These are phyloP conservation scores for Furculomyces boomerangus DNA, from an alignment of 371 early-diverging fungal genomes.

Conservation along the genomic window DNA sequence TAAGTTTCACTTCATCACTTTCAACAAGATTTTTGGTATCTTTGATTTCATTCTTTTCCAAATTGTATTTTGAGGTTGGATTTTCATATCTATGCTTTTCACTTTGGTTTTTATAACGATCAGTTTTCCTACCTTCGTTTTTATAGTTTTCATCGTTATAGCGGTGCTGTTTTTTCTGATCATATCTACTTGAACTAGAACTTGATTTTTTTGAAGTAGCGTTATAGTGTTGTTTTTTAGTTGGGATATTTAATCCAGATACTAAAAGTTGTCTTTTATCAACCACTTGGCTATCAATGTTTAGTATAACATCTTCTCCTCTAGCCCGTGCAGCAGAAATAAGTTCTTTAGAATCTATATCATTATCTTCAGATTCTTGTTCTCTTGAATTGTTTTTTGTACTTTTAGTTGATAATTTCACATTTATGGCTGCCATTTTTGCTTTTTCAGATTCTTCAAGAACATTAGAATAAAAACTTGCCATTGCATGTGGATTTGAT, in stretches of 20 bases:
- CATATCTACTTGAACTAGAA: no score
- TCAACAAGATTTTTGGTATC: no score
- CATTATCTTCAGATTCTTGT: not conserved
- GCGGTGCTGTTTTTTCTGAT: no score
- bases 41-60: no score
- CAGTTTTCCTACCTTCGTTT: no score
- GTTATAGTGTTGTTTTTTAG: not conserved
- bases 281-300: conserved; percentile 2
- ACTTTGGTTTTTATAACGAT: no score
- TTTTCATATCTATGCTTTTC: no score
- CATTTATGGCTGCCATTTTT: not conserved
- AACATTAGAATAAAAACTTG: not conserved
- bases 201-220: no score
- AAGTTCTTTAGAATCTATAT: not conserved
- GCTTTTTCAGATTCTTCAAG: not conserved
- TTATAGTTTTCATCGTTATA: no score
- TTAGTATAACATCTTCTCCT: not conserved
- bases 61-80: no score
- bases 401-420: not conserved
- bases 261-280: conserved; percentile 4
- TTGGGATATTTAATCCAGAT: not conserved
- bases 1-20: not conserved
- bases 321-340: not conserved
- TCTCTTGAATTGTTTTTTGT: no score
- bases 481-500: not conserved